Conservation (phyloP, 2,329 filamentous ascomycete genomes). For the Nemania abortiva region DNA sequence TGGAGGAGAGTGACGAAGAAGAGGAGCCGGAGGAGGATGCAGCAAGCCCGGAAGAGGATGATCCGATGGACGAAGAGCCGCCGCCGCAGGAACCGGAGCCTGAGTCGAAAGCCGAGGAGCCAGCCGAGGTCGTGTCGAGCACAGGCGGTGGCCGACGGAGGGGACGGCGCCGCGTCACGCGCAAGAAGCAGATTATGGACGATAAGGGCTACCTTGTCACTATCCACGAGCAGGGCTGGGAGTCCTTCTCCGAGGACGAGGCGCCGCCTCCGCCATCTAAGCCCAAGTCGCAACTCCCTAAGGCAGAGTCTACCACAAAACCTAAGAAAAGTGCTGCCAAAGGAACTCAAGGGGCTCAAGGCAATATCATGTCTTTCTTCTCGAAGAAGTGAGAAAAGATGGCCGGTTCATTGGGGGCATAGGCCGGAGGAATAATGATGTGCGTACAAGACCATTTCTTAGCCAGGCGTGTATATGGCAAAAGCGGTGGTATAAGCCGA, state of each 20-base stretch:
- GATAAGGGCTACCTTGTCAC: constrained; percentile 54
- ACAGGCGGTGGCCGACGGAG: constrained; percentile 47
- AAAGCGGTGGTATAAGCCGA: not conserved
- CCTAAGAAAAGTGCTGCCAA: constrained; percentile 47
- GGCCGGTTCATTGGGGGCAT: not conserved
- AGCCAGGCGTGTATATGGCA: not conserved
- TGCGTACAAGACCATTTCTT: not conserved
- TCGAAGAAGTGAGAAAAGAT: constrained; percentile 48
- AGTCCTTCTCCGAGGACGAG: constrained; percentile 54
- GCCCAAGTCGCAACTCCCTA: constrained; percentile 40
- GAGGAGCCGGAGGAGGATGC: constrained; percentile 40
- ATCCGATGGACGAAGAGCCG: constrained; percentile 47
- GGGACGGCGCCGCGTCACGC: constrained; percentile 49
- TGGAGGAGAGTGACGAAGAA: constrained; percentile 53
- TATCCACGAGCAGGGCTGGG: constrained; percentile 52
- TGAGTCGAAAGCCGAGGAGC: constrained; percentile 45
- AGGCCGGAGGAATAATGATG: not conserved
- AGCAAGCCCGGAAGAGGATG: constrained; percentile 45
- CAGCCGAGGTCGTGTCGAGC: constrained; percentile 48
- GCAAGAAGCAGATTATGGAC: constrained; percentile 53
- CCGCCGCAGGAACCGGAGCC: constrained; percentile 39
- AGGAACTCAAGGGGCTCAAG: constrained; percentile 44
- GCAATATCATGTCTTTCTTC: constrained; percentile 54
- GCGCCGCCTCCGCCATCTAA: constrained; percentile 42
- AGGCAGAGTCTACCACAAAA: constrained; percentile 45